Base-by-base conservation (phyloP, 768 basidiomycete species). In the Xerocomus spinulosus region DNA sequence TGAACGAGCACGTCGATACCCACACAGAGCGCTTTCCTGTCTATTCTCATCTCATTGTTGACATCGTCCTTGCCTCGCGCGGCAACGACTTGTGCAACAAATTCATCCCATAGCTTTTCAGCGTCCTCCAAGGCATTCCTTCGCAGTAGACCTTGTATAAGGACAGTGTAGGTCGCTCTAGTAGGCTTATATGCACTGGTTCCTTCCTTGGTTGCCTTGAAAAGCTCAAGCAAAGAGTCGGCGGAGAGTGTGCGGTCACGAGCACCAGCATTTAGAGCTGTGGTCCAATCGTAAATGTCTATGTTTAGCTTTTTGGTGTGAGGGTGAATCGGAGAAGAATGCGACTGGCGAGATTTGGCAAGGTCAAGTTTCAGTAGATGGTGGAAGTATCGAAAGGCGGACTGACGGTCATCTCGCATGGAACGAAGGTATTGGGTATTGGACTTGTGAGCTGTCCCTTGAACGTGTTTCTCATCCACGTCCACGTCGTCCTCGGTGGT, bases 1-100 rank as follows among this genome's bases (percentile, higher is more conserved):
- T 71, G 67, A 0, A 76, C 75, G 3, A 82, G 62, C 0, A 78
- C 70, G 46, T 77, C 73, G 14, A 83, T 51, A 3, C 82, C 83
- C 0, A 71, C 68, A 0, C 72, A 72, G 32, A 87, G 61, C 1
- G 77, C 73, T 14, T 72, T 59, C 9, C 66, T 62, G 51, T 84
- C 81, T 15, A 84, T 53, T 4, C 40, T 42, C 51, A 63, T 42
- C 29, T 46, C 49, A 0, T 30, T 36, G 21, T 50, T 46, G 23
- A 39, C 46, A n/a, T 49, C 29, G 4, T n/a, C 18, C 9, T 44
- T 43, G 20, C 15, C 29, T 3, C 35, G 44, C 15, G 51, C 48
- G 3, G 10, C 18, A 23, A 48, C 55, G 3, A 58, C 58, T 15
- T 55, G 48, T 1, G 26, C 17, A 14, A 61, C 33, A 9, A 81